These are phyloP conservation scores for Niveomyces coronatus DNA, from an alignment of 2,329 filamentous ascomycete genomes.

Conservation along the genomic window DNA sequence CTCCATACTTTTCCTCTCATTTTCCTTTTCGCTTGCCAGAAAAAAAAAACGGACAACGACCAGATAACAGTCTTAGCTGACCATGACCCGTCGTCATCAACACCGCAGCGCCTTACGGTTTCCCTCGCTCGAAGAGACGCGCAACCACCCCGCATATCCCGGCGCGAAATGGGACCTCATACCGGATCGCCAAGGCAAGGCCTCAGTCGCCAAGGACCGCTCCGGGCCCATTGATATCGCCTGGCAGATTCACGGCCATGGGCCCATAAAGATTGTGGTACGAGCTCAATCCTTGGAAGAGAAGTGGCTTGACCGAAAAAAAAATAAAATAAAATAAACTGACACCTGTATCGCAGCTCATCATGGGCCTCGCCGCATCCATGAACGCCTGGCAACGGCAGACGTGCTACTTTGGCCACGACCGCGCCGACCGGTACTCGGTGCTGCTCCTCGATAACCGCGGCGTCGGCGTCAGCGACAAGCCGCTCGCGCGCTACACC, in stretches of 20 bases:
- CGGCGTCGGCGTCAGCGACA: conserved; percentile 71
- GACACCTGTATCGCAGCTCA: conserved; percentile 40
- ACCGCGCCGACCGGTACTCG: conserved; percentile 55
- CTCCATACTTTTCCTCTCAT: too few relatives aligned
- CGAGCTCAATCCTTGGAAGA: conserved; percentile 24
- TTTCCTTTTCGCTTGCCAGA: neutral
- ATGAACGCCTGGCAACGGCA: conserved; percentile 71
- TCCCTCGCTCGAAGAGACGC: conserved; percentile 45
- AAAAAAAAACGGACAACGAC: neutral
- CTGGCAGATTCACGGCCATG: conserved; percentile 72
- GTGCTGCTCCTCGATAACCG: conserved; percentile 75
- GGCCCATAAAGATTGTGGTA: conserved; percentile 63
- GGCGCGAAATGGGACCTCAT: conserved; percentile 60
- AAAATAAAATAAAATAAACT: neutral
- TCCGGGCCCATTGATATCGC: conserved; percentile 67
- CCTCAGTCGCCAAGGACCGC: conserved; percentile 55
- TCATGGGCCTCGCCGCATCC: conserved; percentile 68
- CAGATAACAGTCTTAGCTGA: neutral
- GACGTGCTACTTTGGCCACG: conserved; percentile 71
- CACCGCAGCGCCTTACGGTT: conserved; percentile 14
- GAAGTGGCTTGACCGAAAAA: neutral
- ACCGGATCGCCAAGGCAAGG: conserved; percentile 50
- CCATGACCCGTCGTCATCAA: conserved; percentile 1
- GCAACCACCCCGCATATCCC: conserved; percentile 55
- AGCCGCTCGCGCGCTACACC: conserved; percentile 66